Evolutionary conservation across 202 grass and related monocot genomes (phyloP), one percentile per base, ranked within the genome.

Genomic region (Saccharum hybrid): DNA sequence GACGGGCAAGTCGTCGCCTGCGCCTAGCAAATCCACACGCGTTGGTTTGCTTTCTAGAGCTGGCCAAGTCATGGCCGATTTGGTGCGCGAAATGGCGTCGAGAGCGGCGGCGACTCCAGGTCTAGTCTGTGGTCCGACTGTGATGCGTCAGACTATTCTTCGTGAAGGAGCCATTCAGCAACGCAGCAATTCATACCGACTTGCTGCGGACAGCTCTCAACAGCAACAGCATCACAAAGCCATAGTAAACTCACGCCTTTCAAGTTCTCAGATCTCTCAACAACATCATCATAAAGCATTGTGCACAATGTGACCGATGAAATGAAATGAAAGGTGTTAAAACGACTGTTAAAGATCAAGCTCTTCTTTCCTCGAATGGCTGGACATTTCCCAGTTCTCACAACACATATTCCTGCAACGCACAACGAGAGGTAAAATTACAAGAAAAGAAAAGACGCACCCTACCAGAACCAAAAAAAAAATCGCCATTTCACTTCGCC

Each of bases 391-490:
- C n/a, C 56, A 74, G 8, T 52, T 85, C 22, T 38, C 37, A 66
- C 43, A 18, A 33, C 62, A 64, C 76, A 11, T 60, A 40, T 52
- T 62, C 52, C 68, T 41, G 66, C 66, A 80, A 16, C 1, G 38
- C 45, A 61, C 57, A 61, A 26, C 21, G 9, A 60, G 8, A 60
- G 57, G 57, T 61, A 61, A 61, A 61, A 4, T 23, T 61, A 61
- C 57, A 11, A 61, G 57, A 26, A 61, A 28, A 28, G 28, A 28
- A 59, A 61, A 61, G 48, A 38, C 73, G 59, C 61, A 64, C 67
- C 82, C 77, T 76, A 89, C 77, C 54, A n/a, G 37, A 83, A 79
- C 61, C 5, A 33, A 33, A 36, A 68, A 75, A 51, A 16, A 40
- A 54, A 0, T 1, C 23, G n/a, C 16, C 7, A 41, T 66, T 65